phyloP scores from a whole-genome alignment of 306 rosid genomes.

The Boehmeria nivea region DNA sequence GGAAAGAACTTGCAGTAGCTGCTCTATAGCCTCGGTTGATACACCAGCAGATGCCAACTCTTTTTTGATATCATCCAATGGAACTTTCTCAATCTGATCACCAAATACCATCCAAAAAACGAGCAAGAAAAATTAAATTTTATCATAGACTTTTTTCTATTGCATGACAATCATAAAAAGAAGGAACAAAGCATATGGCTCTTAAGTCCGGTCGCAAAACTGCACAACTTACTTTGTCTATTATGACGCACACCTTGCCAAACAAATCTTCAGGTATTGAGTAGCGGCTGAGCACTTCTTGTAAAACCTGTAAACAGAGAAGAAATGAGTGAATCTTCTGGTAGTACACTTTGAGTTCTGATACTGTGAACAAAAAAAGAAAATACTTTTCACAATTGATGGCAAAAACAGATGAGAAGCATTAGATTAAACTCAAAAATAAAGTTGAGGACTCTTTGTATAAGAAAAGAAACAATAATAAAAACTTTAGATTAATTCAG shows the following conservation, averaged over 20 bases:
- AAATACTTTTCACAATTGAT: not conserved
- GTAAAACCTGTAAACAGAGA: slow-evolving; percentile 66
- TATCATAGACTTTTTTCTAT: too few species aligned
- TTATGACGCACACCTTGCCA: slow-evolving; percentile 90
- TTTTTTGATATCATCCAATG: slow-evolving; percentile 68
- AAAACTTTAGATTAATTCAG: too few species aligned
- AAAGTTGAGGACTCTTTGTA: too few species aligned
- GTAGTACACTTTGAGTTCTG: not conserved
- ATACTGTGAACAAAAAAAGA: not conserved
- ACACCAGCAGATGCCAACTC: slow-evolving; percentile 66
- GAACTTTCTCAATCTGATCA: slow-evolving; percentile 76
- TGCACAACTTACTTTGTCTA: slow-evolving; percentile 74
- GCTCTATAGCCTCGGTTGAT: slow-evolving; percentile 64
- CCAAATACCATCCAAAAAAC: not conserved
- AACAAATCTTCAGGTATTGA: slow-evolving; percentile 66
- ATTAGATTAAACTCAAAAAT: too few species aligned
- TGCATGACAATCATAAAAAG: not conserved
- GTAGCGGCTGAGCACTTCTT: slow-evolving; percentile 69
- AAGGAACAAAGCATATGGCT: too few species aligned
- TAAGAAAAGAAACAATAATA: slow-evolving; percentile 7
- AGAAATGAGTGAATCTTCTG: not conserved
- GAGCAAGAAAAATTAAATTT: not conserved
- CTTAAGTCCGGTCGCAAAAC: too few species aligned
- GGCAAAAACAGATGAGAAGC: too few species aligned
- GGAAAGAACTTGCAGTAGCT: slow-evolving; percentile 83